phyloP scores from a whole-genome alignment of 2,329 filamentous ascomycete species.

The Ophiostoma australiae region DNA sequence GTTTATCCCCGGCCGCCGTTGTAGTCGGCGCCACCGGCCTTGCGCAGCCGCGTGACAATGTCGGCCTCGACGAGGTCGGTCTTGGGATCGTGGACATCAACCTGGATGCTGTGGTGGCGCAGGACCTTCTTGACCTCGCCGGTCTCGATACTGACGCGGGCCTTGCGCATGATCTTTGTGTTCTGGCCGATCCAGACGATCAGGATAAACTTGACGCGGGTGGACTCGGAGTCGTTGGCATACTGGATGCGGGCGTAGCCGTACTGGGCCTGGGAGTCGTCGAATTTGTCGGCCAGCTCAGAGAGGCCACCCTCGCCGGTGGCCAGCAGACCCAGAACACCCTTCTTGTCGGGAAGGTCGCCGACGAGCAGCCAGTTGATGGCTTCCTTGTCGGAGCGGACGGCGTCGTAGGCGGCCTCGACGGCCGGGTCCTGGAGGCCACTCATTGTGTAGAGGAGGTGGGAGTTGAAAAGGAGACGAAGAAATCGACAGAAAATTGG shows the following conservation, averaged over 20 bases:
- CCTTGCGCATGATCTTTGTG: slow-evolving; percentile 65
- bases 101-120: slow-evolving; percentile 59
- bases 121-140: slow-evolving; percentile 60
- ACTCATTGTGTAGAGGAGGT: slow-evolving; percentile 43
- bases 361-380: slow-evolving; percentile 65
- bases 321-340: slow-evolving; percentile 49
- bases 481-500: neutral
- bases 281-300: slow-evolving; percentile 54
- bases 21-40: slow-evolving; percentile 66
- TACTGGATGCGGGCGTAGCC: slow-evolving; percentile 63
- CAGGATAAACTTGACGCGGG: slow-evolving; percentile 62
- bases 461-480: neutral
- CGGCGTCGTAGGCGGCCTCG: slow-evolving; percentile 59
- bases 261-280: slow-evolving; percentile 59
- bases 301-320: slow-evolving; percentile 58
- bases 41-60: slow-evolving; percentile 56
- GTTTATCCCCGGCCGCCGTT: slow-evolving; percentile 56
- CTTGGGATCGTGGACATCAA: slow-evolving; percentile 54
- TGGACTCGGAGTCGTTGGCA: slow-evolving; percentile 66
- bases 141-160: slow-evolving; percentile 62
- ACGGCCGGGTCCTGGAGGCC: slow-evolving; percentile 56
- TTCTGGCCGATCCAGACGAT: slow-evolving; percentile 63
- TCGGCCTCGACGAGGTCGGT: slow-evolving; percentile 58
- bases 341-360: slow-evolving; percentile 50
- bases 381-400: slow-evolving; percentile 60